Conservation (phyloP, 192 early-diverging fungal species). For the Pilobolus umbonatus region DNA sequence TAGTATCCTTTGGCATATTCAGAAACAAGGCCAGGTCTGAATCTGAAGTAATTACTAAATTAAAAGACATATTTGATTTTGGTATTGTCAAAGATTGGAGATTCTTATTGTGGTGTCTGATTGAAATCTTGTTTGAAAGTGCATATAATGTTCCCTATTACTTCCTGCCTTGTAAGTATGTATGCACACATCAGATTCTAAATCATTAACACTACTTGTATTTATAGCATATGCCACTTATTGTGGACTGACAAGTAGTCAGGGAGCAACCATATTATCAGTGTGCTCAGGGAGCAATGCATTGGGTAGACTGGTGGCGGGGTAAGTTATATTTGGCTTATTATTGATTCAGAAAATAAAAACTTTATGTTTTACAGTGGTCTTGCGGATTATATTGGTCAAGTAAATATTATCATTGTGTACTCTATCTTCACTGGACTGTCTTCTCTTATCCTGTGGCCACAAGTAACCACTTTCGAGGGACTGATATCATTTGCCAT, state of each 20-base stretch:
- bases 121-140: constrained; percentile 17
- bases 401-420: constrained; percentile 29
- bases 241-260: constrained; percentile 16
- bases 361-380: background rate
- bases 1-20: constrained; percentile 15
- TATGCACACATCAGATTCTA: background rate
- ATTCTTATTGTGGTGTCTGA: constrained; percentile 25
- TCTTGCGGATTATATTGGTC: constrained; percentile 26
- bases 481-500: constrained; percentile 17
- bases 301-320: constrained; percentile 21
- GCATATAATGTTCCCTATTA: constrained; percentile 29
- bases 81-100: constrained; percentile 20
- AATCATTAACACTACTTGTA: background rate
- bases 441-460: constrained; percentile 24
- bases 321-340: constrained; percentile 5
- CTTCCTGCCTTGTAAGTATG: constrained; percentile 24
- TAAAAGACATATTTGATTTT: constrained; percentile 25
- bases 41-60: background rate
- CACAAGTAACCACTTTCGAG: constrained; percentile 26
- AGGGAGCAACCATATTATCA: constrained; percentile 27
- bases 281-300: constrained; percentile 20
- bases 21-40: constrained; percentile 6
- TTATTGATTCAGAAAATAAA: background rate
- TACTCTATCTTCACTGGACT: constrained; percentile 22
- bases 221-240: constrained; percentile 10